Base-by-base conservation (phyloP, 768 basidiomycete species). In the Boletus patriciae region DNA sequence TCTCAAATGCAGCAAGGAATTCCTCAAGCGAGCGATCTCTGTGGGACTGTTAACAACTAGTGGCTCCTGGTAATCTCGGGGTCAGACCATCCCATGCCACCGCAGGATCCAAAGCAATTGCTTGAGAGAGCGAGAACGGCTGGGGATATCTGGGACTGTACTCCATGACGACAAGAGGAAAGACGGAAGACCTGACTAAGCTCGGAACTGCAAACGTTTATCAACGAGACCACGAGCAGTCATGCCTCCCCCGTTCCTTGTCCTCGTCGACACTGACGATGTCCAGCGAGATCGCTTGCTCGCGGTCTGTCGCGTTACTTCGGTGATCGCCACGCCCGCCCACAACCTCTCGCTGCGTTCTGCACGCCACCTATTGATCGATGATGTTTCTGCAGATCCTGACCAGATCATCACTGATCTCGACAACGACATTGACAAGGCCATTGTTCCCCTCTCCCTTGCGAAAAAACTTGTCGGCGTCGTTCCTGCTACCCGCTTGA, bases 1-100 rank as follows among this genome's bases (percentile, higher is more conserved):
- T 54, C 72, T 74, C 48, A 94, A 73, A 61, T 83, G 87, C 36
- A 66, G 62, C 48, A 94, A 68, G 11, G 92, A 93, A 64, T 90
- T 84, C 61, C 84, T 81, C 13, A 93, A 76, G 53, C 92, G 84
- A 34, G 83, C 68, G 46, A 93, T 90, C 70, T 94, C 92, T 92
- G 56, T 37, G 25, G 41, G 18, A 31, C 19, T 52, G 38, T 58
- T 18, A 54, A 55, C 21, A 18, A 43, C 41, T 10, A 40, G 31
- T 27, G 54, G 52, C 36, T 52, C 38, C 45, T 15, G 43, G 33
- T 21, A 25, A 46, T 50, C 12, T 36, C 41, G 8, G 31, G 31
- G 45, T 25, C 62, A 61, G 51, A 90, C 91, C 91, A 81, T 90
- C 86, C 46, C 81, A 82, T 52, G 91, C 87, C 11, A 84, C 78